These are phyloP conservation scores for Zygosaccharomyces bailii DNA, from an alignment of 805 yeast genomes.

Conservation along the genomic window DNA sequence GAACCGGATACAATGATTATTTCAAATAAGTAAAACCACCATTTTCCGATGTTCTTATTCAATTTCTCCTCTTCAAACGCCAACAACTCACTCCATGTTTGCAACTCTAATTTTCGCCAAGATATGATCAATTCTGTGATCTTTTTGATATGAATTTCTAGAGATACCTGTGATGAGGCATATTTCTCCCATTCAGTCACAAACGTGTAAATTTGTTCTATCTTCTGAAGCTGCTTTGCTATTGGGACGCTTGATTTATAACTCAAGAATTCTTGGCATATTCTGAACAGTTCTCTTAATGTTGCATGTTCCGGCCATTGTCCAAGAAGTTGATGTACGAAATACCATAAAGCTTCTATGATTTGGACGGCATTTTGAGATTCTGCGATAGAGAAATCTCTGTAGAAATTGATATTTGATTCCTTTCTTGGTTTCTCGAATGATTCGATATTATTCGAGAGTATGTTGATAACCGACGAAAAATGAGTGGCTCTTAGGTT, in stretches of 20 bases:
- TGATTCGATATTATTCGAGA: conserved; percentile 35
- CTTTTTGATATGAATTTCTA: conserved; percentile 51
- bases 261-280: conserved; percentile 60
- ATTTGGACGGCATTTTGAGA: conserved; percentile 55
- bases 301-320: conserved; percentile 98
- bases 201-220: conserved; percentile 81
- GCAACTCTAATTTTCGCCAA: conserved; percentile 87
- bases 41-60: conserved; percentile 56
- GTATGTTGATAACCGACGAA: conserved; percentile 36
- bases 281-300: conserved; percentile 59
- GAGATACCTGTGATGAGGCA: conserved; percentile 73
- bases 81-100: conserved; percentile 80
- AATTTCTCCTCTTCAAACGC: conserved; percentile 53
- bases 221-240: conserved; percentile 70
- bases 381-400: conserved; percentile 57
- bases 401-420: conserved; percentile 54
- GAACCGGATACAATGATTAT: conserved; percentile 54
- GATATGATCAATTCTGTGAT: conserved; percentile 69
- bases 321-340: conserved; percentile 46
- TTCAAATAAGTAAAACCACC: conserved; percentile 94
- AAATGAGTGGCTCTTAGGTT: conserved; percentile 33
- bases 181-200: conserved; percentile 92
- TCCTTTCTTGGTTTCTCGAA: conserved; percentile 25
- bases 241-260: conserved; percentile 68
- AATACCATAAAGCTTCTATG: conserved; percentile 42